These are phyloP conservation scores for Orobanche coerulescens DNA, from an alignment of 257 asterid genomes.

Conservation along the genomic window DNA sequence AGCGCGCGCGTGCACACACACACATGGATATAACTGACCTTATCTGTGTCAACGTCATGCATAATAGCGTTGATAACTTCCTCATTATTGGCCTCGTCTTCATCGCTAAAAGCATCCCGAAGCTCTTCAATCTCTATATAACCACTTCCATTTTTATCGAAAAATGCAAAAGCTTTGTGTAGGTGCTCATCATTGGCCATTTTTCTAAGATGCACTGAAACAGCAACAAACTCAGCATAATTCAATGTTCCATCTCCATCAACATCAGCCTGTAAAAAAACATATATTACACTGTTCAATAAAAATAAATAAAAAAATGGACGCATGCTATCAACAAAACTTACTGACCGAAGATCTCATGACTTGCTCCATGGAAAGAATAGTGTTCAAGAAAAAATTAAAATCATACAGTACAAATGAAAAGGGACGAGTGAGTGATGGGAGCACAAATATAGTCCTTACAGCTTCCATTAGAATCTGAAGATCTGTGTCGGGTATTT, in stretches of 20 bases:
- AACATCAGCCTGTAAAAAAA: slow-evolving; percentile 42
- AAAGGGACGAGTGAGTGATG: background rate
- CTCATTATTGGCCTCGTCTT: slow-evolving; percentile 40
- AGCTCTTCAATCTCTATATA: slow-evolving; percentile 58
- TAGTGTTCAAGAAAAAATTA: too few relatives aligned
- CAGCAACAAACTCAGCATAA: slow-evolving; percentile 51
- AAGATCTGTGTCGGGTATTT: slow-evolving; percentile 56
- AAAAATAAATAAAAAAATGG: background rate
- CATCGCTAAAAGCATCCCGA: slow-evolving; percentile 43
- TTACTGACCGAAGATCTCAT: too few relatives aligned
- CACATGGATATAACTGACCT: slow-evolving; percentile 27
- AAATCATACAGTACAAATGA: background rate
- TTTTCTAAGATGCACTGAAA: slow-evolving; percentile 45
- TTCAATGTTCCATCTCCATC: slow-evolving; percentile 48
- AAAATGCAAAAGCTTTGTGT: slow-evolving; percentile 49
- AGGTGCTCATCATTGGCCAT: slow-evolving; percentile 64
- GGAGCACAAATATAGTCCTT: slow-evolving; percentile 20
- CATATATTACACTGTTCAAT: background rate
- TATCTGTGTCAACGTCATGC: slow-evolving; percentile 59
- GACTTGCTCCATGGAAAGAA: too few relatives aligned
- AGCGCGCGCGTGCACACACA: background rate
- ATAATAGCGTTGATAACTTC: slow-evolving; percentile 48
- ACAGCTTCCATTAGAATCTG: slow-evolving; percentile 74
- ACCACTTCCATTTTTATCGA: slow-evolving; percentile 43
- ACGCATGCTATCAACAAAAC: background rate